Conservation (phyloP, 805 yeast species). For the Pichia manshurica region DNA sequence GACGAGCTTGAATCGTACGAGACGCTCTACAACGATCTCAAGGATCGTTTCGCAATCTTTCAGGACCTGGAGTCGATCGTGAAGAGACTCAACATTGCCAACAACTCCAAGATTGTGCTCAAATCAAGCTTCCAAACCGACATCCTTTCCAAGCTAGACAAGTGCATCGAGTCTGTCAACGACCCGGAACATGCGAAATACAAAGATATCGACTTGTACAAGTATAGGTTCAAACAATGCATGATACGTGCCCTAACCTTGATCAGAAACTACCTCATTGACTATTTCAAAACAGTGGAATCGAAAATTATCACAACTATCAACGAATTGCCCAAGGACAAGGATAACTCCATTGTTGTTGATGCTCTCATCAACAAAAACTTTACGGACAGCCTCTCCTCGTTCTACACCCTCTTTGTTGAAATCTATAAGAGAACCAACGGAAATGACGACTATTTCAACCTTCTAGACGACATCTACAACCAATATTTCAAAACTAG, state of each 20-base stretch:
- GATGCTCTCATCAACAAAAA: constrained; percentile 62
- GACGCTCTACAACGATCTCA: constrained; percentile 39
- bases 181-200: constrained; percentile 45
- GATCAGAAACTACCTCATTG: constrained; percentile 58
- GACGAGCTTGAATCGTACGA: constrained; percentile 39
- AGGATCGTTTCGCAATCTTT: constrained; percentile 50
- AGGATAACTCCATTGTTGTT: constrained; percentile 1
- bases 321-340: constrained; percentile 4
- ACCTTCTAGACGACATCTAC: constrained; percentile 61
- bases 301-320: constrained; percentile 19
- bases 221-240: constrained; percentile 73
- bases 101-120: constrained; percentile 60
- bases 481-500: constrained; percentile 59
- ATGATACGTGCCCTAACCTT: constrained; percentile 74
- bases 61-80: constrained; percentile 69
- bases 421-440: constrained; percentile 22
- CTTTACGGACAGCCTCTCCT: constrained; percentile 37
- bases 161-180: constrained; percentile 56
- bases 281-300: constrained; percentile 35
- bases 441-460: constrained; percentile 45
- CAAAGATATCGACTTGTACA: constrained; percentile 64
- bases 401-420: constrained; percentile 15
- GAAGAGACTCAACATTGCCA: constrained; percentile 57
- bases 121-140: constrained; percentile 47
- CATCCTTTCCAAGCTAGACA: constrained; percentile 55